Base-by-base conservation (phyloP, 768 basidiomycete genomes). In the Artomyces pyxidatus region DNA sequence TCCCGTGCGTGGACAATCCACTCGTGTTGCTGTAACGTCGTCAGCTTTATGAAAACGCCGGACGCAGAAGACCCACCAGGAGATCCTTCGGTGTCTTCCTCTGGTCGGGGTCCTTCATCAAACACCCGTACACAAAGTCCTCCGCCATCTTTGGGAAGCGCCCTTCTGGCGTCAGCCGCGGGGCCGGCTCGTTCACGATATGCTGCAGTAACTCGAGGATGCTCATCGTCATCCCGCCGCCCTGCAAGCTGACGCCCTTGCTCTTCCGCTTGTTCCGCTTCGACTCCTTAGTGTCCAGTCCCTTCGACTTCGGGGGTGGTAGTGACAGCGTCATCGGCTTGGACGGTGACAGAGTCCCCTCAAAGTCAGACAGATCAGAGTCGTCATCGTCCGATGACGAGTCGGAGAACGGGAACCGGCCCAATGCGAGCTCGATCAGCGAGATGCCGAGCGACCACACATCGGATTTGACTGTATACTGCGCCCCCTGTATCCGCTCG, bases 361-460 rank as follows among this genome's bases (percentile, higher is more conserved):
- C 86, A 41, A 88, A 74, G 59, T 90, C 88, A 17, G 85, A 86
- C 30, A 77, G 60, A 60, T 86, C 84, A 27, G 83, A 85, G 59
- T 87, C 88, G 59, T 87, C 88, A 23, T 56, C 55, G 62, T 85
- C 84, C 12, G 81, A 80, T 32, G 74, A 71, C 3, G 83, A 83
- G 61, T 90, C 86, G 38, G 90, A 83, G 70, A 98, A 99, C 21
- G 96, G 96, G 76, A 99, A 99, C 30, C 92, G 86, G 14, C 95
- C 96, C 27, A 95, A 80, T 0, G 93, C 96, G 37, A 99, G 81
- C 69, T 99, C 96, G 64, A 98, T 94, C 42, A 99, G 75, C 7
- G 93, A 89, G 61, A 99, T 92, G 26, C 96, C 96, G 38, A 98
- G 78, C 0, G 95, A 97, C 96, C 96, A 99, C 4, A 98, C 95